Percentiles rank a stretch among this genome's conserved stretches.
phyloP scores from a whole-genome alignment of 495 filamentous ascomycete species.

The Chlorociboria aeruginascens region DNA sequence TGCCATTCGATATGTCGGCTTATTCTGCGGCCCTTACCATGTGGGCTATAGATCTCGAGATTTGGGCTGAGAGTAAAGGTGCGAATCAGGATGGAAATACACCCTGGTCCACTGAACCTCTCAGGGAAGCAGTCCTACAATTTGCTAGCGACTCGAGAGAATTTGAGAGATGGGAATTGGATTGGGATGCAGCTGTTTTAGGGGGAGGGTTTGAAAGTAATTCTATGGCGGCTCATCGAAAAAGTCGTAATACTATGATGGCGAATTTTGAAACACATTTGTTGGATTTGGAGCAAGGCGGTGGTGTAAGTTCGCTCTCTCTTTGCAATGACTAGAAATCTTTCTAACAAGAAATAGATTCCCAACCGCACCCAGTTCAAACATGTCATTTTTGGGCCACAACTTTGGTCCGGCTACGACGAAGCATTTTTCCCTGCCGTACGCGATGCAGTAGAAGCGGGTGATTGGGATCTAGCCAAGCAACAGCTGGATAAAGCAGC shows the following conservation, averaged over 20 bases:
- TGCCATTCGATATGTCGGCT: conserved; percentile 68
- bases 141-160: conserved; percentile 45
- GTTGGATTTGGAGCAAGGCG: conserved; percentile 56
- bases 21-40: conserved; percentile 52
- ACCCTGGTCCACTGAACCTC: conserved; percentile 40
- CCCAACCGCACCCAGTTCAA: conserved; percentile 90
- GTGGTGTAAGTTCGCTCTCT: conserved; percentile 47
- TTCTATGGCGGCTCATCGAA: conserved; percentile 46
- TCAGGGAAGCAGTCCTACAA: conserved; percentile 47
- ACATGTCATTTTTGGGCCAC: conserved; percentile 79
- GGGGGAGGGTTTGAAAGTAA: conserved; percentile 50
- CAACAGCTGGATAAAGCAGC: conserved; percentile 62
- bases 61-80: conserved; percentile 45
- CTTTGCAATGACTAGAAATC: neutral
- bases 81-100: conserved; percentile 27
- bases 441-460: conserved; percentile 62
- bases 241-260: conserved; percentile 61
- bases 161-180: conserved; percentile 62
- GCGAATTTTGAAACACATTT: conserved; percentile 72
- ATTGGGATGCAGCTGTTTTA: conserved; percentile 57
- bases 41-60: conserved; percentile 56
- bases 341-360: conserved; percentile 36
- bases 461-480: conserved; percentile 60
- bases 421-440: conserved; percentile 74
- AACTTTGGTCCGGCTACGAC: conserved; percentile 66